A percentile compares a stretch with the other conserved stretches of the same genome.
phyloP scores from a whole-genome alignment of 345 rosid genomes.

The Raphanus raphanistrum region DNA sequence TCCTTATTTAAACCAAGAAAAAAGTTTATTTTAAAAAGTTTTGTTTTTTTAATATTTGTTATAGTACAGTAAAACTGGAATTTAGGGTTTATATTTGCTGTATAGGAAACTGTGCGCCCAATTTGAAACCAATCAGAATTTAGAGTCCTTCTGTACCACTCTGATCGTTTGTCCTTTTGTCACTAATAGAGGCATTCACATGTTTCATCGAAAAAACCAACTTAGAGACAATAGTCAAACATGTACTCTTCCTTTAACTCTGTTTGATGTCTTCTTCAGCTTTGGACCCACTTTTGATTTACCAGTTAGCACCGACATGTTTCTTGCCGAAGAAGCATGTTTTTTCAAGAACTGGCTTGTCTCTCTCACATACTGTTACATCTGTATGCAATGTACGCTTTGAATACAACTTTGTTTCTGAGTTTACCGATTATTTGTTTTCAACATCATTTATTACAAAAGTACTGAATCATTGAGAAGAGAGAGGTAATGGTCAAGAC shows the following conservation, averaged over 20 bases:
- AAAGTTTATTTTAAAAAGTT: too few relatives aligned
- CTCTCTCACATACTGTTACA: neutral
- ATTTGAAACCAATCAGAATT: conserved; percentile 18
- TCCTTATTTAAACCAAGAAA: conserved; percentile 16
- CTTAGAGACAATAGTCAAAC: neutral
- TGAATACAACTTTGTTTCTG: neutral
- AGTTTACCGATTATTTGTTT: neutral
- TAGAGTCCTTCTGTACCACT: too few relatives aligned
- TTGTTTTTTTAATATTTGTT: too few relatives aligned
- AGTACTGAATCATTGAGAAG: too few relatives aligned
- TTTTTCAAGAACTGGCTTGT: neutral
- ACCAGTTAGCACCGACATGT: conserved; percentile 22
- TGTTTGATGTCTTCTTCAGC: conserved; percentile 18
- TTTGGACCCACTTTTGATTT: conserved; percentile 1
- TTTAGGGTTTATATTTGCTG: too few relatives aligned
- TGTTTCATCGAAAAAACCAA: neutral
- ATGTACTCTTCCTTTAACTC: neutral
- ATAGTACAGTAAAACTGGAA: too few relatives aligned
- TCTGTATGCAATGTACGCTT: neutral
- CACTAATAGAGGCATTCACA: conserved; percentile 21
- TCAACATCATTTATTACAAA: too few relatives aligned
- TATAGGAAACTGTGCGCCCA: conserved; percentile 2
- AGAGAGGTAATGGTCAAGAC: too few relatives aligned
- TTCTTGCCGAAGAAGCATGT: conserved; percentile 34
- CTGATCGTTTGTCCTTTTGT: conserved; percentile 10